These are phyloP conservation scores for Mucor mucedo DNA, from an alignment of 371 early-diverging fungal genomes.

Conservation along the genomic window DNA sequence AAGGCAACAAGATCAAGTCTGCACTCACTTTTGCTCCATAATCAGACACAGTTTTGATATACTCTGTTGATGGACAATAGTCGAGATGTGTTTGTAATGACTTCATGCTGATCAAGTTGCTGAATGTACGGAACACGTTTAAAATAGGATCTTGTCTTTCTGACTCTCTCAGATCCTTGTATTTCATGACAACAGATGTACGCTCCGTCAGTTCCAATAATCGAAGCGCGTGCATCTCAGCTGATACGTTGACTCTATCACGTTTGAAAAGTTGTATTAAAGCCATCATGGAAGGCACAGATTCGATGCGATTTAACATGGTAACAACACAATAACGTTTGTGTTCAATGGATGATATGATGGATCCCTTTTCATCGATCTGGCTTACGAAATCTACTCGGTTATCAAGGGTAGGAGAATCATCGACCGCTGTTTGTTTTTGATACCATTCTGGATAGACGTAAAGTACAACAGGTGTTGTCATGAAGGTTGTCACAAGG, in stretches of 20 bases:
- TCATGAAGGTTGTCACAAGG: slow-evolving; percentile 80
- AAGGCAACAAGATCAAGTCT: slow-evolving; percentile 39
- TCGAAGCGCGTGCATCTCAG: slow-evolving; percentile 61
- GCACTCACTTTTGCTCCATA: slow-evolving; percentile 26
- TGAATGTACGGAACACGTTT: slow-evolving; percentile 77
- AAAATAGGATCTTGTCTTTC: slow-evolving; percentile 72
- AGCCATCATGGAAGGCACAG: slow-evolving; percentile 77
- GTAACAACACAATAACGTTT: slow-evolving; percentile 47
- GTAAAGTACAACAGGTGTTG: slow-evolving; percentile 63
- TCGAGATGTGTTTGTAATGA: slow-evolving; percentile 35
- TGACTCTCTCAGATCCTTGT: slow-evolving; percentile 61
- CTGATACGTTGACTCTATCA: neutral
- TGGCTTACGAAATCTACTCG: neutral
- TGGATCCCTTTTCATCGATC: neutral
- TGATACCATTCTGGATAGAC: slow-evolving; percentile 68
- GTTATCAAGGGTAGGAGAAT: neutral
- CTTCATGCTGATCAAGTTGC: slow-evolving; percentile 62
- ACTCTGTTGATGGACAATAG: slow-evolving; percentile 25
- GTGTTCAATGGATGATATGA: neutral
- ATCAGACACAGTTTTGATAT: slow-evolving; percentile 27
- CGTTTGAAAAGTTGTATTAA: slow-evolving; percentile 64
- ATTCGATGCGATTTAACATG: slow-evolving; percentile 66
- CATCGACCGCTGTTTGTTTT: slow-evolving; percentile 38
- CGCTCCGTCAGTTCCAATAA: slow-evolving; percentile 76
- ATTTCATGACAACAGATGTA: slow-evolving; percentile 74